Conservation (phyloP, 129 eudicot species). For the Artemisia tridentata region DNA sequence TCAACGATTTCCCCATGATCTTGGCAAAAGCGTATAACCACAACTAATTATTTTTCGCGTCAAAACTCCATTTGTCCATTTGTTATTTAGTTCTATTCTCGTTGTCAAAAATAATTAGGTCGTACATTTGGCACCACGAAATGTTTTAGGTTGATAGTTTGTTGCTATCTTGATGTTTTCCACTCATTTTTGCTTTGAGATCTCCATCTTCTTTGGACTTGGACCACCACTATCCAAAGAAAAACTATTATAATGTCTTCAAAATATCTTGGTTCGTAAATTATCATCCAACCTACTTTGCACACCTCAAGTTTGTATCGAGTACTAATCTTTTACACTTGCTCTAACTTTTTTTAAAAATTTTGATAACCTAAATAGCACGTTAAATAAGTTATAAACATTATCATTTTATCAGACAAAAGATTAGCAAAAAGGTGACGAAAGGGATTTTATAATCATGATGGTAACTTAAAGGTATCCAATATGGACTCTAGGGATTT, state of each 20-base stretch:
- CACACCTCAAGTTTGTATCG: background rate
- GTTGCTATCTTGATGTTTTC: background rate
- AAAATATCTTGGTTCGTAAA: too few relatives aligned
- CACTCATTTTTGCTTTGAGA: constrained; percentile 6
- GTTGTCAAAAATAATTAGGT: too few relatives aligned
- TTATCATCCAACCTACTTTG: too few relatives aligned
- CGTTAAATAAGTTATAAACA: background rate
- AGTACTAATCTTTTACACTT: too few relatives aligned
- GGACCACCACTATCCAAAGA: constrained; percentile 8
- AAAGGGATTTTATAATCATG: background rate
- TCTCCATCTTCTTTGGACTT: constrained; percentile 3
- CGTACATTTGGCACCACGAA: background rate
- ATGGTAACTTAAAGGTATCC: background rate
- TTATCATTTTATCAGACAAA: background rate
- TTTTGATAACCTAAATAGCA: too few relatives aligned
- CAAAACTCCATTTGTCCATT: too few relatives aligned
- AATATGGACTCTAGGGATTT: constrained; percentile 21
- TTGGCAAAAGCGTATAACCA: too few relatives aligned
- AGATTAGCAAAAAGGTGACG: background rate
- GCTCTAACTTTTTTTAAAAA: too few relatives aligned
- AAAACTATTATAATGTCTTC: background rate
- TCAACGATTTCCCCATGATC: too few relatives aligned
- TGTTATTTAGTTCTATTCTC: background rate
- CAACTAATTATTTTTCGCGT: too few relatives aligned
- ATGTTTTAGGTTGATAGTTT: background rate